Percentiles rank a stretch among this genome's conserved stretches.
Evolutionary conservation across 768 basidiomycete species (phyloP).

Genomic region (Candolleomyces aberdarensis): DNA sequence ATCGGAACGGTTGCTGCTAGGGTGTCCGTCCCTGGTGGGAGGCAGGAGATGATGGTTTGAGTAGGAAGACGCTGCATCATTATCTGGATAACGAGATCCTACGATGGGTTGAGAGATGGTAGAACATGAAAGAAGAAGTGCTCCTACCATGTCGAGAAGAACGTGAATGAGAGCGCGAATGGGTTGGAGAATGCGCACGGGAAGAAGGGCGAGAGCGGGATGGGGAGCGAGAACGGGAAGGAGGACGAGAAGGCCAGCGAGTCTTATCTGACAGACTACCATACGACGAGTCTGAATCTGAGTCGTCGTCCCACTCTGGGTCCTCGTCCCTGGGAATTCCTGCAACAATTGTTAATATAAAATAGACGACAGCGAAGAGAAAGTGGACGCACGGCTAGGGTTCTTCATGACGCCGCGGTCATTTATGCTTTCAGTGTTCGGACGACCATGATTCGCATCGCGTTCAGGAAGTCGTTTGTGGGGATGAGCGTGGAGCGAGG

Average conservation of each 20-base stretch:
- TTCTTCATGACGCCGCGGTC: background rate
- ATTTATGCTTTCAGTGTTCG: background rate
- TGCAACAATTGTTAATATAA: background rate
- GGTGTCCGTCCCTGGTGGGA: background rate
- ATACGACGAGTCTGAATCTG: background rate
- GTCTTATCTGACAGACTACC: background rate
- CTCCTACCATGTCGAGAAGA: too few relatives aligned
- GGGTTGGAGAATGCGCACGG: too few relatives aligned
- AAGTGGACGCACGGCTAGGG: background rate
- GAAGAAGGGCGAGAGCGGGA: too few relatives aligned
- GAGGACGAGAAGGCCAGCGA: background rate
- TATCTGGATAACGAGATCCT: too few relatives aligned
- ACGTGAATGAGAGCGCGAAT: too few relatives aligned
- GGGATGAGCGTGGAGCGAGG: background rate
- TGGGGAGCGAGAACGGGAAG: background rate
- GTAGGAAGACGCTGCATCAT: too few relatives aligned
- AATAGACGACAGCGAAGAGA: background rate
- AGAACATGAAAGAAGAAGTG: too few relatives aligned
- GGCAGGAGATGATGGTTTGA: background rate
- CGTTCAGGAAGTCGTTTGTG: background rate
- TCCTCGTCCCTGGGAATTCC: background rate
- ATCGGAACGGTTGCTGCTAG: background rate
- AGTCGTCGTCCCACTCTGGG: background rate
- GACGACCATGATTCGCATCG: background rate
- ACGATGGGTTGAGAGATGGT: background rate